These are phyloP conservation scores for Orbilia brochopaga DNA, from an alignment of 2,329 filamentous ascomycete genomes.

Conservation along the genomic window DNA sequence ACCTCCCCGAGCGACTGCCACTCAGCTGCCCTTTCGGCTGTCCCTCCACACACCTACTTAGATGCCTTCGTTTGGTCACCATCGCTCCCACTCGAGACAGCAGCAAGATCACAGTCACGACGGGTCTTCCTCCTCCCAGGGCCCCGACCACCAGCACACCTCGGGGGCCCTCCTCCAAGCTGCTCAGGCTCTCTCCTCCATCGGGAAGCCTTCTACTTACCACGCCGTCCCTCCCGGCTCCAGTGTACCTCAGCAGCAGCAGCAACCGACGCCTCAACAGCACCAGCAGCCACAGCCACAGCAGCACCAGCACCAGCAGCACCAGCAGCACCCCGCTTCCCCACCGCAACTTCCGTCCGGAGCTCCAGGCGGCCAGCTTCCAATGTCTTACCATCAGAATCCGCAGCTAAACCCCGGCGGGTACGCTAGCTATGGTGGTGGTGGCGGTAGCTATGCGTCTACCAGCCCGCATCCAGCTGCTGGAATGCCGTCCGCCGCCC, in stretches of 20 bases:
- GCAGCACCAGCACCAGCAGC: constrained; percentile 22
- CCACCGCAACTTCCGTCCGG: constrained; percentile 46
- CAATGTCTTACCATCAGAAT: constrained; percentile 50
- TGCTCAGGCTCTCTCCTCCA: constrained; percentile 44
- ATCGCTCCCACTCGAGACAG: constrained; percentile 48
- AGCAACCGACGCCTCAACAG: too few species aligned
- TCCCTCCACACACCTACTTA: constrained; percentile 12
- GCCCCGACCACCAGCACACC: constrained; percentile 37
- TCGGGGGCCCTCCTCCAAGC: constrained; percentile 43
- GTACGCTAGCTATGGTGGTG: constrained; percentile 27
- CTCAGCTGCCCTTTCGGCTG: neutral
- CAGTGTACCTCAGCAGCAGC: constrained; percentile 27
- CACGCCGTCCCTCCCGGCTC: constrained; percentile 24
- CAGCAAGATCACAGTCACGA: constrained; percentile 24
- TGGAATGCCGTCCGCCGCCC: constrained; percentile 23
- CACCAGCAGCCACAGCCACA: constrained; percentile 16
- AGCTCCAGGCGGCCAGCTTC: constrained; percentile 23
- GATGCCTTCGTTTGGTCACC: constrained; percentile 46
- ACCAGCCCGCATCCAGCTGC: constrained; percentile 40
- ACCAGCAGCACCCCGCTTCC: constrained; percentile 41
- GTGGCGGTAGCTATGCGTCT: constrained; percentile 27
- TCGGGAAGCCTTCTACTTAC: constrained; percentile 47
- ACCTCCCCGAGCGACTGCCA: neutral
- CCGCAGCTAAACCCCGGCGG: constrained; percentile 37
- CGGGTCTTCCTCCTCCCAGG: constrained; percentile 28